These are phyloP conservation scores for Circinella umbellata DNA, from an alignment of 371 early-diverging fungal species.

Conservation along the genomic window DNA sequence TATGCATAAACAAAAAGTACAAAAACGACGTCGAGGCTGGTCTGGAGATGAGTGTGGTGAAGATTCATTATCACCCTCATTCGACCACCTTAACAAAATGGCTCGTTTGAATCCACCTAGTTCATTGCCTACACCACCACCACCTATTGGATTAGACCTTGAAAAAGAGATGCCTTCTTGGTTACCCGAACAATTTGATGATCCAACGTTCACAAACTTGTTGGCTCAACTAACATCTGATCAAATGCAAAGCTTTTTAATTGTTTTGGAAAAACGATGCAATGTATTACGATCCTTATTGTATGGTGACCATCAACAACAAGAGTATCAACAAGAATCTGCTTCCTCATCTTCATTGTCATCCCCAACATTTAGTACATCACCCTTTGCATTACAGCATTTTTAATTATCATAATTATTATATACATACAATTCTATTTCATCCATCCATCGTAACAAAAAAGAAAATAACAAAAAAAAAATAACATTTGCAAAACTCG, in stretches of 20 bases:
- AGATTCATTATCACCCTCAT: background rate
- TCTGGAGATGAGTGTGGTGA: background rate
- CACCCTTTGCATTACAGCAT: too few relatives aligned
- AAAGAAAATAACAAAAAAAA: too few relatives aligned
- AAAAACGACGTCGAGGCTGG: constrained; percentile 57
- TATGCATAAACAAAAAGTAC: constrained; percentile 69
- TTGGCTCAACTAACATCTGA: constrained; percentile 32
- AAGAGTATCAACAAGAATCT: background rate
- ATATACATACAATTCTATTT: too few relatives aligned
- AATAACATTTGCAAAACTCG: too few relatives aligned
- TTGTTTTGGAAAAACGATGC: constrained; percentile 37
- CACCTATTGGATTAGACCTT: background rate
- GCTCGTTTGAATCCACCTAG: constrained; percentile 2
- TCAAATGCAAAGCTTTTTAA: constrained; percentile 31
- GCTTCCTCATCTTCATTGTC: too few relatives aligned
- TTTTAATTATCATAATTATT: too few relatives aligned
- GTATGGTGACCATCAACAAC: constrained; percentile 7
- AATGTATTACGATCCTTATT: constrained; percentile 28
- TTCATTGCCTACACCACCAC: constrained; percentile 4
- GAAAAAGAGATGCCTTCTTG: background rate
- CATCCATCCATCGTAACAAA: too few relatives aligned
- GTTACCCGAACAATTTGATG: constrained; percentile 14
- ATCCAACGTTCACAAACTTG: constrained; percentile 37
- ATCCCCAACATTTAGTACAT: too few relatives aligned
- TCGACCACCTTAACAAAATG: background rate